Evolutionary conservation across 192 early-diverging fungal species (phyloP).

Genomic region (Kappamyces sp.): DNA sequence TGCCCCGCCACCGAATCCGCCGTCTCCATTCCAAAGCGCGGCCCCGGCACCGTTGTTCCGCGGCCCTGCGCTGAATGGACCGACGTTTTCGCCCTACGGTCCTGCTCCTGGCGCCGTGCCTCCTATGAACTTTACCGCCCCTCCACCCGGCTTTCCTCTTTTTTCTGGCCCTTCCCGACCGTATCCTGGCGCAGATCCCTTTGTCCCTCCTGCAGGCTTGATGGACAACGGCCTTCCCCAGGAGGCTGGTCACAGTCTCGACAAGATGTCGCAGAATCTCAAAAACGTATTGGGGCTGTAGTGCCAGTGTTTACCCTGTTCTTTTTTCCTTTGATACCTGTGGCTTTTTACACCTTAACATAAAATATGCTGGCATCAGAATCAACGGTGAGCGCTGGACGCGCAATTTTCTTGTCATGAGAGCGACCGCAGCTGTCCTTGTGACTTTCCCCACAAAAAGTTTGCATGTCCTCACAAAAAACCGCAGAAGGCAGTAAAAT

Average conservation of each 20-base stretch:
- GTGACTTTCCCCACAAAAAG: background rate
- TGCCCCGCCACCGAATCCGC: no score
- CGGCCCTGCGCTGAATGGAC: no score
- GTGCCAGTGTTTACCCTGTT: background rate
- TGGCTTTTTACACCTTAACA: slow-evolving; percentile 8
- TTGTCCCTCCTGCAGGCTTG: no score
- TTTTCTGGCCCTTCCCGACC: no score
- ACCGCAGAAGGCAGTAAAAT: slow-evolving; percentile 43
- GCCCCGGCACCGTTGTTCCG: no score
- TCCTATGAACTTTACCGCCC: no score
- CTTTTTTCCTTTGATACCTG: slow-evolving; percentile 12
- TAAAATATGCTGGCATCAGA: background rate
- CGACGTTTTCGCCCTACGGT: no score
- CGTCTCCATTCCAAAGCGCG: no score
- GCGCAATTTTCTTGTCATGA: background rate
- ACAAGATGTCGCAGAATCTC: slow-evolving; percentile 11
- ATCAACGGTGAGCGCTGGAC: background rate
- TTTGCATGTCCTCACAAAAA: slow-evolving; percentile 13
- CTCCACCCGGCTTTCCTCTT: no score
- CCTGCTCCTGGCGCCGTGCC: no score
- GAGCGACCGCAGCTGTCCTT: background rate
- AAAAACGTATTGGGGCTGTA: slow-evolving; percentile 12
- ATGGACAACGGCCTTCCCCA: no score
- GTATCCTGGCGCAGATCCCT: no score
- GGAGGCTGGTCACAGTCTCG: slow-evolving; percentile 2